A percentile compares a stretch with the other conserved stretches of the same genome.
Evolutionary conservation across 768 basidiomycete species (phyloP).

Genomic region (Lactarius sanguifluus): DNA sequence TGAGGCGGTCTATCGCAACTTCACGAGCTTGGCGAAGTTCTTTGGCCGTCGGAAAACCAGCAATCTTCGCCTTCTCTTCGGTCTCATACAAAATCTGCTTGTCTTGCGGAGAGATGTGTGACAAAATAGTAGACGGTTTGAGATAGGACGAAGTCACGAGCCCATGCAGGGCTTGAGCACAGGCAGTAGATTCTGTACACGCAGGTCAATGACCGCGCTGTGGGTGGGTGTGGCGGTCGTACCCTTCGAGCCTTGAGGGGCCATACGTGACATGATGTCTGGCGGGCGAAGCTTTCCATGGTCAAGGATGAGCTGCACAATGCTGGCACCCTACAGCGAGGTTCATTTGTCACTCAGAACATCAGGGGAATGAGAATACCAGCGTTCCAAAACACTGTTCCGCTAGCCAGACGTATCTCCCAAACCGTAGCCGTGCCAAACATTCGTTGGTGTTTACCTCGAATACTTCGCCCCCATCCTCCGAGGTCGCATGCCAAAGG

Average conservation of each 20-base stretch:
- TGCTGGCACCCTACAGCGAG: conserved; percentile 61
- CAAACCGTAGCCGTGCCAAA: conserved; percentile 78
- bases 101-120: conserved; percentile 78
- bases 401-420: conserved; percentile 74
- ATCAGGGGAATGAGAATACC: conserved; percentile 42
- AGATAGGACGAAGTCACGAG: conserved; percentile 75
- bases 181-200: conserved; percentile 41
- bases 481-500: conserved; percentile 76
- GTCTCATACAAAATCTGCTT: conserved; percentile 77
- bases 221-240: conserved; percentile 5
- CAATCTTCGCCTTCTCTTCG: conserved; percentile 72
- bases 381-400: conserved; percentile 65
- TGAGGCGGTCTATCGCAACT: conserved; percentile 59
- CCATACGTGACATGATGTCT: conserved; percentile 59
- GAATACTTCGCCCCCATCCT: conserved; percentile 71
- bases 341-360: conserved; percentile 5
- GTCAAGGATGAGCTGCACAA: conserved; percentile 74
- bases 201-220: conserved; percentile 25
- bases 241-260: conserved; percentile 61
- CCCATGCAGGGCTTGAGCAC: conserved; percentile 62
- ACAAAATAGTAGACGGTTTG: conserved; percentile 73
- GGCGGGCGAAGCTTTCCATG: conserved; percentile 82
- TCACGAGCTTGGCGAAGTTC: conserved; percentile 73
- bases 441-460: conserved; percentile 87
- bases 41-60: conserved; percentile 78